These are phyloP conservation scores for Acacia acuminata DNA, from an alignment of 306 rosid species.

Conservation along the genomic window DNA sequence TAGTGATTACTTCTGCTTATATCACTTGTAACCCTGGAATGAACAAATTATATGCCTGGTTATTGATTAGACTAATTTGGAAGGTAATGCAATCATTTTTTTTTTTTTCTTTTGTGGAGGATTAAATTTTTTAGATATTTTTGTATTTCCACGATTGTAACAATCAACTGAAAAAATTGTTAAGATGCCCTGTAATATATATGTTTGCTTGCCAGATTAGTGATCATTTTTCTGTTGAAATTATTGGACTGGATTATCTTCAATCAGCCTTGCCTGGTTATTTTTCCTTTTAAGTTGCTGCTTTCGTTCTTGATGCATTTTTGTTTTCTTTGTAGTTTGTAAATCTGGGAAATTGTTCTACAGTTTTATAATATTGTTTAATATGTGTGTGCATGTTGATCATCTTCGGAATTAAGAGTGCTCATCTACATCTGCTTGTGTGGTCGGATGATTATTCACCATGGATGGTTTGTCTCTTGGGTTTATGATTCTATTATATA, in stretches of 20 bases:
- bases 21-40: not conserved
- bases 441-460: not conserved
- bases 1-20: constrained; percentile 30
- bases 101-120: not conserved
- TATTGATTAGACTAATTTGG: constrained; percentile 15
- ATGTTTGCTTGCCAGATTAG: not conserved
- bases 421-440: not conserved
- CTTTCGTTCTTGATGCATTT: not conserved
- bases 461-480: not conserved
- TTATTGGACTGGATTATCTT: not conserved
- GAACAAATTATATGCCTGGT: constrained; percentile 7
- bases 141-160: not conserved
- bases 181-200: not conserved
- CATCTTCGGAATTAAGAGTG: not conserved
- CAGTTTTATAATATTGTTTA: not conserved
- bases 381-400: not conserved
- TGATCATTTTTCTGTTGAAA: not conserved
- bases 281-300: not conserved
- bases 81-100: not conserved
- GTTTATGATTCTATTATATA: constrained; percentile 30
- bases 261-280: not conserved
- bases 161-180: not conserved
- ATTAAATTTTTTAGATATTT: not conserved
- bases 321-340: not conserved
- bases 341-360: not conserved